Conservation (phyloP, 768 basidiomycete genomes). For the Rhizopogon sp. region DNA sequence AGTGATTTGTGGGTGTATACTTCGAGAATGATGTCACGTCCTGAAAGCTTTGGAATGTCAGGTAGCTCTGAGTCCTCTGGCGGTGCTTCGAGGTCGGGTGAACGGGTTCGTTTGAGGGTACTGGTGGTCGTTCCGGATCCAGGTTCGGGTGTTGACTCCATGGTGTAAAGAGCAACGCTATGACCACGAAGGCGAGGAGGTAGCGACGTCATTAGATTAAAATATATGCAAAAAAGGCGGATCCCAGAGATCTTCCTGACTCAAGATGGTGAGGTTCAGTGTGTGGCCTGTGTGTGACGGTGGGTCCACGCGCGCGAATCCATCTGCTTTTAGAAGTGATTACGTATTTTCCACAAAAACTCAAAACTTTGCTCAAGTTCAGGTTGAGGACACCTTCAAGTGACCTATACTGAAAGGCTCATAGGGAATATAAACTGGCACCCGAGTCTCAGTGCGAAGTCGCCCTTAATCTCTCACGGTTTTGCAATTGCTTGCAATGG, state of each 20-base stretch:
- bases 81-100: slow-evolving; percentile 15
- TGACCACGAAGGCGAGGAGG: slow-evolving; percentile 31
- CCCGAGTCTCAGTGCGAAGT: too few relatives aligned
- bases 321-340: background rate
- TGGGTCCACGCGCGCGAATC: background rate
- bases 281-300: background rate
- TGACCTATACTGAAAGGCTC: too few relatives aligned
- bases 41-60: slow-evolving; percentile 44
- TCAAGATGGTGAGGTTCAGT: background rate
- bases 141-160: slow-evolving; percentile 25
- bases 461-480: too few relatives aligned
- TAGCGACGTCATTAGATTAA: slow-evolving; percentile 25
- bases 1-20: slow-evolving; percentile 70
- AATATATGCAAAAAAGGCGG: background rate
- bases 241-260: background rate
- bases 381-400: too few relatives aligned
- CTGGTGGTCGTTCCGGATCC: slow-evolving; percentile 20
- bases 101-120: slow-evolving; percentile 35
- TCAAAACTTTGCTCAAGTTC: too few relatives aligned
- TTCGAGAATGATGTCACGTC: slow-evolving; percentile 50
- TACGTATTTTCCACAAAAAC: background rate
- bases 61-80: slow-evolving; percentile 26
- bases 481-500: too few relatives aligned
- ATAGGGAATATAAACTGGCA: too few relatives aligned
- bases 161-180: slow-evolving; percentile 25